These are phyloP conservation scores for Alternaria sp. DNA, from an alignment of 2,329 filamentous ascomycete species.

Conservation along the genomic window DNA sequence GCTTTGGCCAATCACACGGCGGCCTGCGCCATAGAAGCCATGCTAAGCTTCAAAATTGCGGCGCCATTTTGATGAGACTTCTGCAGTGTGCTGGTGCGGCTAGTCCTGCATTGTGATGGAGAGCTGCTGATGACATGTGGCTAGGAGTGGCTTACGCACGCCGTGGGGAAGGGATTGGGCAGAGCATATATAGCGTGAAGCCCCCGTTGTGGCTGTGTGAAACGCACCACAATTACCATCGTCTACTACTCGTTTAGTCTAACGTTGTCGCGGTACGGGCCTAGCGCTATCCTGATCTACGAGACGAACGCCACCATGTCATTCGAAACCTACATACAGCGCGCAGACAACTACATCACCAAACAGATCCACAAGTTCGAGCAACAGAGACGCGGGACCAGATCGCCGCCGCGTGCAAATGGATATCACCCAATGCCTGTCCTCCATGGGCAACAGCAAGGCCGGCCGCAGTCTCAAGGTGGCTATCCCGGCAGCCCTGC, in stretches of 20 bases:
- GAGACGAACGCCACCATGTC: slow-evolving; percentile 8
- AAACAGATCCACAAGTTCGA: slow-evolving; percentile 27
- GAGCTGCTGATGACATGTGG: slow-evolving; percentile 8
- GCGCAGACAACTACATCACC: slow-evolving; percentile 23
- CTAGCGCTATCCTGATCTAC: neutral
- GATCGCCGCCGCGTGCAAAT: slow-evolving; percentile 10
- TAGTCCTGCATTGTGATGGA: slow-evolving; percentile 14
- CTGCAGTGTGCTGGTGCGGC: slow-evolving; percentile 15
- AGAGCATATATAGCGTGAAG: slow-evolving; percentile 9
- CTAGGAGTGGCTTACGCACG: slow-evolving; percentile 19
- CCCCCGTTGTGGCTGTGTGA: slow-evolving; percentile 13
- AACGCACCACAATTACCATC: neutral
- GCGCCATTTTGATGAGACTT: slow-evolving; percentile 3
- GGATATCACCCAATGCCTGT: slow-evolving; percentile 12
- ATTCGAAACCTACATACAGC: slow-evolving; percentile 21
- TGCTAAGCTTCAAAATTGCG: slow-evolving; percentile 4
- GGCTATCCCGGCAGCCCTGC: slow-evolving; percentile 6
- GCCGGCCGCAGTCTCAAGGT: slow-evolving; percentile 1
- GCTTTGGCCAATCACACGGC: slow-evolving; percentile 8
- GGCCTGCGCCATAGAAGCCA: slow-evolving; percentile 10
- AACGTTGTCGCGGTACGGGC: neutral
- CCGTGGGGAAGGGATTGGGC: slow-evolving; percentile 6
- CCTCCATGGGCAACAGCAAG: slow-evolving; percentile 1
- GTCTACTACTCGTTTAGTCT: neutral
- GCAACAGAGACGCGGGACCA: slow-evolving; percentile 16